Conservation (phyloP, 2,329 filamentous ascomycete species). For the Bipolaris zeicola region DNA sequence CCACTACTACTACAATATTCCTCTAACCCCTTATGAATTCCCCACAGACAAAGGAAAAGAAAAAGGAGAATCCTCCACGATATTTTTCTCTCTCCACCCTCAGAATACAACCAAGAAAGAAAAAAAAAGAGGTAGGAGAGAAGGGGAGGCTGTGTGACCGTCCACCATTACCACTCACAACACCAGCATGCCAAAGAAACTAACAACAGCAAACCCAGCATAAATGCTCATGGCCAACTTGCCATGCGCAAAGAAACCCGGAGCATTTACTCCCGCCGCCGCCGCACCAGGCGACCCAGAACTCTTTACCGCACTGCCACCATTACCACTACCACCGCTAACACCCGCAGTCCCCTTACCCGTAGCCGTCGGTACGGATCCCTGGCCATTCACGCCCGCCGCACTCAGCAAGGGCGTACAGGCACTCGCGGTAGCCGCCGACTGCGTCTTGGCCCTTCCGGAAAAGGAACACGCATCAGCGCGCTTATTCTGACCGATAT, state of each 20-base stretch:
- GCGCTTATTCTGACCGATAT: conserved; percentile 56
- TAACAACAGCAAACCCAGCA: conserved; percentile 26
- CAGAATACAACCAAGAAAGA: background rate
- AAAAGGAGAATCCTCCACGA: background rate
- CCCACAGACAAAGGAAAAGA: background rate
- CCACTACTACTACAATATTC: too few species aligned
- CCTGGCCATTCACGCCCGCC: conserved; percentile 65
- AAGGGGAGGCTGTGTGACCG: too few species aligned
- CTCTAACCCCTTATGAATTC: too few species aligned
- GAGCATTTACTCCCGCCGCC: conserved; percentile 27
- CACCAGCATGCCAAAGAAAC: conserved; percentile 36
- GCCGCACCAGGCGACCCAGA: conserved; percentile 26
- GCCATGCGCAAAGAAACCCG: conserved; percentile 36
- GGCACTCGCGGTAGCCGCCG: conserved; percentile 52
- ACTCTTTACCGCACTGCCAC: conserved; percentile 14
- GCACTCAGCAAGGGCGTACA: conserved; percentile 66
- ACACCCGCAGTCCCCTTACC: conserved; percentile 28
- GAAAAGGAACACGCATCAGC: conserved; percentile 71
- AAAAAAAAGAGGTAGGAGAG: background rate
- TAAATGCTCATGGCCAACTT: conserved; percentile 28
- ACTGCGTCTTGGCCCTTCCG: conserved; percentile 65
- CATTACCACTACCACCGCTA: background rate
- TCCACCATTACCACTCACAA: conserved; percentile 5
- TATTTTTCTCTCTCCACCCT: background rate
- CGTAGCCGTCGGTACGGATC: conserved; percentile 53